phyloP scores from a whole-genome alignment of 805 yeast genomes.

The Zygosaccharomyces lentus region DNA sequence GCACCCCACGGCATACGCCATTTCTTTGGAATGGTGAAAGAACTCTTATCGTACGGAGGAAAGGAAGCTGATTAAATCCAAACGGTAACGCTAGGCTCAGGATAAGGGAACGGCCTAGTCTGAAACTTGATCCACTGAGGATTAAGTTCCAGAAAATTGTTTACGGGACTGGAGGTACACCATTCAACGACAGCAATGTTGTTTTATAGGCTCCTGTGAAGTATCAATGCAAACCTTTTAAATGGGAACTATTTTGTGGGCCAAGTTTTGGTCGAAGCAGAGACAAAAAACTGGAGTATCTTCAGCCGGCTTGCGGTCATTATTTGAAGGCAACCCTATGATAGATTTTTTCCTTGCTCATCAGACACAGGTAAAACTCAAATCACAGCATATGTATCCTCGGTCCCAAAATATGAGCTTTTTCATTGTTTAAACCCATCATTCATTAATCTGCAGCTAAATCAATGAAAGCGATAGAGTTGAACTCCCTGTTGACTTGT shows the following conservation, averaged over 20 bases:
- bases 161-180: conserved; percentile 62
- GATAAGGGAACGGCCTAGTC: conserved; percentile 64
- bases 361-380: conserved; percentile 42
- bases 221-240: conserved; percentile 46
- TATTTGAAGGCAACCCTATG: conserved; percentile 50
- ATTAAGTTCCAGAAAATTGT: conserved; percentile 63
- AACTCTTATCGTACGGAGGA: conserved; percentile 41
- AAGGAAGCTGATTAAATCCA: conserved; percentile 64
- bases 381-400: conserved; percentile 42
- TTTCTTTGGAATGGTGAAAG: conserved; percentile 51
- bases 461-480: too few species aligned
- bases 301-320: conserved; percentile 56
- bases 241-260: conserved; percentile 53
- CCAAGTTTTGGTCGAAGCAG: conserved; percentile 57
- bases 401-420: conserved; percentile 41
- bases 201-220: conserved; percentile 50
- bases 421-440: conserved; percentile 37
- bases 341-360: conserved; percentile 42
- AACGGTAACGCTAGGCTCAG: conserved; percentile 69
- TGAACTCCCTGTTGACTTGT: too few species aligned
- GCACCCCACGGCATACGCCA: conserved; percentile 47
- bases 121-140: conserved; percentile 74
- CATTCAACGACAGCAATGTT: conserved; percentile 45
- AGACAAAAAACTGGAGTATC: conserved; percentile 44
- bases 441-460: too few species aligned